Percentiles rank a stretch among this genome's conserved stretches.
phyloP scores from a whole-genome alignment of 2,329 filamentous ascomycete genomes.

The Huntiella decipiens region DNA sequence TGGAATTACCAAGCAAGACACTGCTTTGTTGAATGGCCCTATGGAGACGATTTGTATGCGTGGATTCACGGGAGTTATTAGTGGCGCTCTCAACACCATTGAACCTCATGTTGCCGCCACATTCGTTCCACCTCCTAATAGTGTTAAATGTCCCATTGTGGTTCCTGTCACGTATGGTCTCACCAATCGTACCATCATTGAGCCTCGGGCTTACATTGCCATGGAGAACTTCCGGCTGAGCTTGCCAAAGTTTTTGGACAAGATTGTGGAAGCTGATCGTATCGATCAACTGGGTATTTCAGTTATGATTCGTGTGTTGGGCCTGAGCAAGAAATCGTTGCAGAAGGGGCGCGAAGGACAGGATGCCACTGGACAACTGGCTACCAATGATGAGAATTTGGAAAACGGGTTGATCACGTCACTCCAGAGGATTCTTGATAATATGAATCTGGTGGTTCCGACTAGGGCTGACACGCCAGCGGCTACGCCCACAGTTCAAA shows the following conservation, averaged over 20 bases:
- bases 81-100: conserved; percentile 22
- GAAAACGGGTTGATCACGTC: conserved; percentile 25
- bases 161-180: conserved; percentile 10
- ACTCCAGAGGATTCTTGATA: conserved; percentile 21
- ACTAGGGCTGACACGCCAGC: conserved; percentile 3
- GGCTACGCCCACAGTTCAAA: neutral
- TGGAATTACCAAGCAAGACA: conserved; percentile 22
- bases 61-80: conserved; percentile 23
- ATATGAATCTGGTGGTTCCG: conserved; percentile 18
- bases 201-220: conserved; percentile 23
- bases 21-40: conserved; percentile 25
- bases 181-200: conserved; percentile 18
- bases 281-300: conserved; percentile 30
- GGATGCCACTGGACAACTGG: conserved; percentile 15
- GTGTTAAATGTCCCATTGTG: conserved; percentile 11
- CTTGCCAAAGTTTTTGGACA: conserved; percentile 23
- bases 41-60: conserved; percentile 29
- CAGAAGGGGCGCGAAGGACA: conserved; percentile 19
- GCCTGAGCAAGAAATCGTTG: conserved; percentile 26
- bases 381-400: conserved; percentile 20
- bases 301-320: conserved; percentile 31
- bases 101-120: conserved; percentile 18
- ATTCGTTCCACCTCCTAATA: conserved; percentile 14
- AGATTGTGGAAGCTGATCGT: conserved; percentile 22
- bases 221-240: conserved; percentile 28